Base-by-base conservation (phyloP, 306 rosid genomes). In the Vigna angularis region DNA sequence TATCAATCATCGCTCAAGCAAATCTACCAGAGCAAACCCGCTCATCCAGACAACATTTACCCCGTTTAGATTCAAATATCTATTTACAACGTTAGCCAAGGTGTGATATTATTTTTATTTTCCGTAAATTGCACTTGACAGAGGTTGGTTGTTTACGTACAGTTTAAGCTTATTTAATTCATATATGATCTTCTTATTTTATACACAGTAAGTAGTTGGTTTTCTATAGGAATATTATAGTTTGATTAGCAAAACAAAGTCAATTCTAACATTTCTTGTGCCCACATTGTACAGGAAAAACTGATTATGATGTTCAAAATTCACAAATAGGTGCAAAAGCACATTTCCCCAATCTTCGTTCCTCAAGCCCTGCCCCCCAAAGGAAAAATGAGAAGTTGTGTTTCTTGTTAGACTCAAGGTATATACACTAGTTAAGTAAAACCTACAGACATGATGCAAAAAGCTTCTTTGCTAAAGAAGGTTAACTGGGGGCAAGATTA, bases 1-100 rank as follows among this genome's bases (percentile, higher is more conserved):
- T 50, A 22, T 32, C 53, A 40, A 32, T 18, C 44, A 63, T 12
- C 4, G 58, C 59, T 68, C 36, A 44, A 36, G 66, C 52, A 20
- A 51, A 66, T 40, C 56, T 20, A 68, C 52, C 45, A 38, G 20
- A 6, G 28, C 28, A 45, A 65, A 20, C 42, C 38, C 56, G 10
- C 66, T 7, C 44, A 20, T 66, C 15, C 40, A 50, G 42, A 26
- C 52, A 63, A 42, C 16, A 32, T 9, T 49, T 4, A 75, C 40
- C 63, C 12, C 59, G 34, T 55, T 66, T 40, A 67, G 57, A 68
- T 44, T 68, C 22, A n/a, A 77, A 56, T 30, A 40, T 51, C 66
- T 42, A 38, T 30, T 42, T 30, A 66, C 32, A 26, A 53, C 22
- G 36, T 55, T 55, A 48, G 67, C 44, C 42, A 40, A 55, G 68